Evolutionary conservation across 108 stramenopile species (phyloP).

Genomic region (Bacterosira constricta): DNA sequence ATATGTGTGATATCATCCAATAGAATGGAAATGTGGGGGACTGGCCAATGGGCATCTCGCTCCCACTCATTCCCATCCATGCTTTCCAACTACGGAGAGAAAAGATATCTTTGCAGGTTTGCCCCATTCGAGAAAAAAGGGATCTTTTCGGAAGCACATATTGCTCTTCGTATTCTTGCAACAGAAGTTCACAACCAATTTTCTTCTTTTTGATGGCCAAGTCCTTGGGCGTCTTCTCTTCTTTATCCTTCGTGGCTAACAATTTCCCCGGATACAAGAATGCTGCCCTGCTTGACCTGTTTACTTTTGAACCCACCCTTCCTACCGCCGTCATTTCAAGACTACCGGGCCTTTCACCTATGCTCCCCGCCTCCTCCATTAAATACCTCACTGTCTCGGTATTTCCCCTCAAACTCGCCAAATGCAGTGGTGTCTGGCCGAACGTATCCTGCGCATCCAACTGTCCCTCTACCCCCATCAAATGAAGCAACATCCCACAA

Average conservation of each 20-base stretch:
- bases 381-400: conserved; percentile 75
- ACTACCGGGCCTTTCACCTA: neutral
- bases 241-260: conserved; percentile 66
- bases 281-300: conserved; percentile 7
- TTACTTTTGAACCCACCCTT: conserved; percentile 39
- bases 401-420: conserved; percentile 91
- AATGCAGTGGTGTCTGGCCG: conserved; percentile 94
- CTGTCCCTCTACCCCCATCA: conserved; percentile 52
- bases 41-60: conserved; percentile 61
- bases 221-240: conserved; percentile 76
- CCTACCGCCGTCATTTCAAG: conserved; percentile 13
- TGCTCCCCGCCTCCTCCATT: conserved; percentile 56
- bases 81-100: conserved; percentile 66
- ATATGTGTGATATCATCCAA: conserved; percentile 58
- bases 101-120: conserved; percentile 32
- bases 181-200: conserved; percentile 58
- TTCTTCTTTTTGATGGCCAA: conserved; percentile 84
- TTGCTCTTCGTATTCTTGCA: conserved; percentile 62
- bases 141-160: conserved; percentile 33
- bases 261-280: conserved; percentile 35
- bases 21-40: conserved; percentile 77
- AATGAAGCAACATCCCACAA: conserved; percentile 85
- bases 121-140: conserved; percentile 29
- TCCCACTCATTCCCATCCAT: conserved; percentile 72
- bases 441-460: conserved; percentile 80